Base-by-base conservation (phyloP, 1,284 basidiomycete species). In the Apiotrichum montevideense region DNA sequence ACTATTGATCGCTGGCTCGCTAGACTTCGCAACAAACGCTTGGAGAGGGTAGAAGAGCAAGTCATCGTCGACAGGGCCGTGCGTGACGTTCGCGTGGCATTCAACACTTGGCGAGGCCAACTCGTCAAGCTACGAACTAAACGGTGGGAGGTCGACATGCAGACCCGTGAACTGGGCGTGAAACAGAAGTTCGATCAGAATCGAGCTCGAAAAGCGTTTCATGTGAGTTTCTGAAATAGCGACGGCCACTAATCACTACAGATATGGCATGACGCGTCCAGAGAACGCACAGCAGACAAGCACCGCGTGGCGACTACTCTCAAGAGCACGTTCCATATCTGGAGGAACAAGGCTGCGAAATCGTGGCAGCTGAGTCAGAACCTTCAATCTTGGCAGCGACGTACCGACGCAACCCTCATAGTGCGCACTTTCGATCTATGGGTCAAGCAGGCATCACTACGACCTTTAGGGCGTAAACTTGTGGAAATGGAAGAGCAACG, bases 101-200 rank as follows among this genome's bases (percentile, higher is more conserved):
- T 67, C 64, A 56, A 46, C 33, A 42, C 47, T 29, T 74, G 73
- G 71, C 58, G 66, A 21, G 13, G 37, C 13, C 58, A 52, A 21
- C 49, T 66, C 32, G 61, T 62, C 33, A 57, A 57, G 47, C 55
- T 40, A 9, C 60, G 65, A 33, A 72, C 66, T 2, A 57, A 62
- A 46, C 57, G 66, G n/a, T 74, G 68, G 70, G 63, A 68, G 55
- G 46, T 50, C 35, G 70, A 71, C 43, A 62, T 74, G 66, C 60
- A 46, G 41, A 41, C 57, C 42, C 55, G 62, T 4, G 71, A 69
- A 42, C 29, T 32, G 35, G 40, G 14, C 4, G 46, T 46, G 13
- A 39, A 47, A 1, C n/a, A 48, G 37, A 52, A 34, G 40, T 43
- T 52, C 29, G 40, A 46, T 9, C 15, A 43, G 29, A 37, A 45